A percentile compares a stretch with the other conserved stretches of the same genome.
These are phyloP conservation scores for Ceratorhiza oryzae-sativae DNA, from an alignment of 1,284 basidiomycete genomes.

Conservation along the genomic window DNA sequence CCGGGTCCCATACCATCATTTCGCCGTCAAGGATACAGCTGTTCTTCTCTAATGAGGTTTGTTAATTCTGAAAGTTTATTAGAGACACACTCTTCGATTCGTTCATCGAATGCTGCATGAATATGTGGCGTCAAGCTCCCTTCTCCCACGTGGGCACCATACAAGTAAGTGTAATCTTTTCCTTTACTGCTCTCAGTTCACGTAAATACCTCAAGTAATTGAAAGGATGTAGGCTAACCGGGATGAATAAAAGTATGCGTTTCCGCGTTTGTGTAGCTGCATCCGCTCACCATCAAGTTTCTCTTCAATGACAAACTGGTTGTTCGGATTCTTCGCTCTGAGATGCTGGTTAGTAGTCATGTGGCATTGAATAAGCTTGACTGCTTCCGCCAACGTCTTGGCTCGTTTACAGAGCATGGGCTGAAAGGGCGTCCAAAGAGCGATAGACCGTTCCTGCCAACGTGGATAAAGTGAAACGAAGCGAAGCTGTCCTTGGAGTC, in stretches of 20 bases:
- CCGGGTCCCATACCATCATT: conserved; percentile 96
- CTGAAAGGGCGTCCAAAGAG: conserved; percentile 82
- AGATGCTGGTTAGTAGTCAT: conserved; percentile 44
- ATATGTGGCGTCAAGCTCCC: conserved; percentile 90
- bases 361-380: conserved; percentile 77
- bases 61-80: not conserved
- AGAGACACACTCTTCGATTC: conserved; percentile 75
- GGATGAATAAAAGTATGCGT: conserved; percentile 90
- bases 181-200: conserved; percentile 69
- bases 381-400: conserved; percentile 77
- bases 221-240: conserved; percentile 57
- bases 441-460: conserved; percentile 76
- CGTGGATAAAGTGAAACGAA: not conserved
- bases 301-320: conserved; percentile 87
- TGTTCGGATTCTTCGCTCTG: conserved; percentile 43
- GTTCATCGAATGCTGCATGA: conserved; percentile 71
- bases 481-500: not conserved
- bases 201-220: conserved; percentile 32
- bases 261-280: conserved; percentile 88
- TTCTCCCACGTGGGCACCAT: conserved; percentile 78
- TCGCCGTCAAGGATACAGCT: conserved; percentile 95
- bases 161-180: conserved; percentile 92
- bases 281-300: conserved; percentile 96
- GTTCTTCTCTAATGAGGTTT: not conserved
- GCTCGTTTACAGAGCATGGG: conserved; percentile 93